Conservation (phyloP, 2,329 filamentous ascomycete genomes). For the Sporothrix brasiliensis region DNA sequence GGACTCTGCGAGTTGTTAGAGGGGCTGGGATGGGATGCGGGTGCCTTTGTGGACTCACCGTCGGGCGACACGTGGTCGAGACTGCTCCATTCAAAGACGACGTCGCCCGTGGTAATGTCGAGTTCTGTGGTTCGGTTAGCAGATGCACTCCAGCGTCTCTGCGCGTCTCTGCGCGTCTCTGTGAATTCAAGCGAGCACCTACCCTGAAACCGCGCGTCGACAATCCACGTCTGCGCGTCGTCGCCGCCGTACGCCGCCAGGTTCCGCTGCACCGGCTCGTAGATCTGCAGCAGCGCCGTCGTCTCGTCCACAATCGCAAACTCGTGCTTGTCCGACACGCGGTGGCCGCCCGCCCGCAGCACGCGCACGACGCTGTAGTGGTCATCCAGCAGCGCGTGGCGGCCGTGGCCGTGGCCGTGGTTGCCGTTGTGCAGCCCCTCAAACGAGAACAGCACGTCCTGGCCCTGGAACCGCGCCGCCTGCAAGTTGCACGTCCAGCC, state of each 20-base stretch:
- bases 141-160: no score
- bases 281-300: constrained; percentile 58
- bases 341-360: constrained; percentile 55
- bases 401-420: constrained; percentile 59
- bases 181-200: no score
- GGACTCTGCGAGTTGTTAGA: neutral
- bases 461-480: constrained; percentile 52
- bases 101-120: constrained; percentile 56
- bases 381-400: constrained; percentile 56
- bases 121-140: constrained; percentile 41
- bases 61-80: constrained; percentile 58
- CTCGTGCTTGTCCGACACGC: constrained; percentile 58
- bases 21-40: no score
- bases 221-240: constrained; percentile 58
- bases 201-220: constrained; percentile 59
- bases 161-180: no score
- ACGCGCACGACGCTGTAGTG: constrained; percentile 59
- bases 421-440: constrained; percentile 56
- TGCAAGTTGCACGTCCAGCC: constrained; percentile 60
- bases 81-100: constrained; percentile 63
- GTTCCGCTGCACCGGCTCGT: constrained; percentile 53
- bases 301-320: constrained; percentile 57
- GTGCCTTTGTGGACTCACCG: constrained; percentile 42
- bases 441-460: constrained; percentile 57
- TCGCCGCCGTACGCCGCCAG: constrained; percentile 51